phyloP scores from a whole-genome alignment of 2,329 filamentous ascomycete species.

The Fusarium sp. region DNA sequence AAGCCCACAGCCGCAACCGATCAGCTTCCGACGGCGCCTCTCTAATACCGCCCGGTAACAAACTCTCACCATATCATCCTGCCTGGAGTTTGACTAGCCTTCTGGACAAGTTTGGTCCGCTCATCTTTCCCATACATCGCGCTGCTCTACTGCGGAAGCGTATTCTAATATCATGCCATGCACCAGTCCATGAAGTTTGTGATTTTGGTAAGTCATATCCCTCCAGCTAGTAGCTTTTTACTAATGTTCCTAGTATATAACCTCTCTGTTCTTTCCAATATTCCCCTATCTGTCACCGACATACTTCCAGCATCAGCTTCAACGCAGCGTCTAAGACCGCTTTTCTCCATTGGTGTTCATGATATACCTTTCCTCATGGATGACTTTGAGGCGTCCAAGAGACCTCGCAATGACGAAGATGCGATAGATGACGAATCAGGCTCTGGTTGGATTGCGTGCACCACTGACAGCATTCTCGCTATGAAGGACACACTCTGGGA shows the following conservation, averaged over 20 bases:
- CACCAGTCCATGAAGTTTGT: conserved; percentile 86
- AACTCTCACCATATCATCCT: conserved; percentile 82
- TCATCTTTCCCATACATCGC: conserved; percentile 91
- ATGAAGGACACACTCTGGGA: conserved; percentile 91
- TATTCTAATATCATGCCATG: conserved; percentile 85
- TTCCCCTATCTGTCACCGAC: conserved; percentile 79
- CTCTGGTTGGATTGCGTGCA: conserved; percentile 90
- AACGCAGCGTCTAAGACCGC: conserved; percentile 75
- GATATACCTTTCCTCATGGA: conserved; percentile 84
- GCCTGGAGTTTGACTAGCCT: conserved; percentile 83
- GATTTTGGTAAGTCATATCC: conserved; percentile 78
- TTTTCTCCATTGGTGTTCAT: conserved; percentile 95
- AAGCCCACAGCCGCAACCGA: conserved; percentile 63
- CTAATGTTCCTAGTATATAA: conserved; percentile 77
- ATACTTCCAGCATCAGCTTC: conserved; percentile 71
- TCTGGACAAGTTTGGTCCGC: conserved; percentile 85
- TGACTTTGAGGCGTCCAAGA: conserved; percentile 62
- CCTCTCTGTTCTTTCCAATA: conserved; percentile 90
- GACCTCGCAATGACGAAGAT: conserved; percentile 49
- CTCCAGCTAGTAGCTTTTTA: not conserved
- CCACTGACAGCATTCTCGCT: conserved; percentile 90
- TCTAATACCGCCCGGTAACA: conserved; percentile 69
- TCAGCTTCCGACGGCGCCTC: conserved; percentile 71
- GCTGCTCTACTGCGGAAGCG: conserved; percentile 87
- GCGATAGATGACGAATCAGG: conserved; percentile 59